These are phyloP conservation scores for Neurospora sp. DNA, from an alignment of 495 filamentous ascomycete genomes.

Conservation along the genomic window DNA sequence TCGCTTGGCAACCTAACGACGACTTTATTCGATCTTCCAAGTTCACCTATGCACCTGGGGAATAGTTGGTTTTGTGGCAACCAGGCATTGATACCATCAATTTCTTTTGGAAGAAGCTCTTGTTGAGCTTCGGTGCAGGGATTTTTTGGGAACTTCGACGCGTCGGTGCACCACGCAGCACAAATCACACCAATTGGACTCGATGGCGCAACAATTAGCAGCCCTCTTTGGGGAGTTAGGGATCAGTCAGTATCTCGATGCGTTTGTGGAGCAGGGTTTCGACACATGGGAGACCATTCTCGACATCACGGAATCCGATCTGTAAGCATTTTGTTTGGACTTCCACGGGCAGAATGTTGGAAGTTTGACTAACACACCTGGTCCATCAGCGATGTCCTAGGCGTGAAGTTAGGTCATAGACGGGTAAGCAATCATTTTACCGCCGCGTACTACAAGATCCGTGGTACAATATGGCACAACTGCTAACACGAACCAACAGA, in stretches of 20 bases:
- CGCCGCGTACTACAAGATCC: not conserved
- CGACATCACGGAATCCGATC: conserved; percentile 71
- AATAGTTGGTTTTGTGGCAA: not conserved
- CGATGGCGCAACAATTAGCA: conserved; percentile 38
- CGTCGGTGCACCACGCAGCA: conserved; percentile 1
- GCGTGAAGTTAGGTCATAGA: conserved; percentile 69
- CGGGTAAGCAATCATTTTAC: conserved; percentile 41
- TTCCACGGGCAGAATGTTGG: not conserved
- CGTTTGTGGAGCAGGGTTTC: conserved; percentile 64
- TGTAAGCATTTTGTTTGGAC: conserved; percentile 38
- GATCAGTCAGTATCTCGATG: conserved; percentile 59
- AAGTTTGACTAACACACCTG: conserved; percentile 6
- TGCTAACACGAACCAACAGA: conserved; percentile 22
- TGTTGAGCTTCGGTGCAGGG: not conserved
- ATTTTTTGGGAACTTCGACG: not conserved
- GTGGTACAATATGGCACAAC: not conserved
- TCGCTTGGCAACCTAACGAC: not conserved
- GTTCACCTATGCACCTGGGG: not conserved
- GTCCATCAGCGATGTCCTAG: conserved; percentile 46
- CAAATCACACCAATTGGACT: conserved; percentile 3
- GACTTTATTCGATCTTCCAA: not conserved
- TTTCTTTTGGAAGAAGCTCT: not conserved
- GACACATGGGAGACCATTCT: conserved; percentile 72
- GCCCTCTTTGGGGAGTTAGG: conserved; percentile 58
- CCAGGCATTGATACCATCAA: not conserved